Evolutionary conservation across 2,329 filamentous ascomycete genomes (phyloP).

Genomic region (Lachnellula occidentalis): DNA sequence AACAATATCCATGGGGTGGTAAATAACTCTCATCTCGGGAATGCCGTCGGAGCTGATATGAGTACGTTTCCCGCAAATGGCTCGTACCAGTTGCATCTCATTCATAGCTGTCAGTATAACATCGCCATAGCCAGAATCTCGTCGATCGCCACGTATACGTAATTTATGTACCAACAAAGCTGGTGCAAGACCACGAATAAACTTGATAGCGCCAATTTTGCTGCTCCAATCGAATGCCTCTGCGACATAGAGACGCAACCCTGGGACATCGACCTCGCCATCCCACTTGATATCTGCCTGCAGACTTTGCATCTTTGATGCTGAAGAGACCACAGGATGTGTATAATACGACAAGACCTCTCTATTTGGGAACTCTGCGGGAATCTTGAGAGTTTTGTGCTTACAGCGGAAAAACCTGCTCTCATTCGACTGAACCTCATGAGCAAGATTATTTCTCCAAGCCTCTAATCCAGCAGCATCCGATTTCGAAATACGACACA

Average conservation of each 20-base stretch:
- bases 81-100: conserved; percentile 53
- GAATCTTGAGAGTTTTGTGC: conserved; percentile 69
- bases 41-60: conserved; percentile 72
- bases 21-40: conserved; percentile 73
- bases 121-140: conserved; percentile 32
- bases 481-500: conserved; percentile 60
- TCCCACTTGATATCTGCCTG: conserved; percentile 54
- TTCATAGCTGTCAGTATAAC: conserved; percentile 36
- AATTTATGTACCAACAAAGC: conserved; percentile 63
- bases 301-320: conserved; percentile 50
- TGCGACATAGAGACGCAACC: conserved; percentile 66
- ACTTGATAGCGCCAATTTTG: conserved; percentile 73
- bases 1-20: conserved; percentile 70
- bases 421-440: conserved; percentile 79
- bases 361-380: conserved; percentile 72
- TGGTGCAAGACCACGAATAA: conserved; percentile 74
- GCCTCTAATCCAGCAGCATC: conserved; percentile 53
- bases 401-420: conserved; percentile 72
- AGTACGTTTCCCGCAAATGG: conserved; percentile 60
- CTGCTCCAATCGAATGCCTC: conserved; percentile 85
- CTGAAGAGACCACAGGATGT: conserved; percentile 71
- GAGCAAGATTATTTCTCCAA: conserved; percentile 68
- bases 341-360: conserved; percentile 84
- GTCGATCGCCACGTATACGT: conserved; percentile 36
- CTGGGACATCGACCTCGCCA: conserved; percentile 55